Evolutionary conservation across 1,284 basidiomycete species (phyloP), one percentile per base, ranked within the genome.

Genomic region (Cutaneotrichosporon cavernicola): DNA sequence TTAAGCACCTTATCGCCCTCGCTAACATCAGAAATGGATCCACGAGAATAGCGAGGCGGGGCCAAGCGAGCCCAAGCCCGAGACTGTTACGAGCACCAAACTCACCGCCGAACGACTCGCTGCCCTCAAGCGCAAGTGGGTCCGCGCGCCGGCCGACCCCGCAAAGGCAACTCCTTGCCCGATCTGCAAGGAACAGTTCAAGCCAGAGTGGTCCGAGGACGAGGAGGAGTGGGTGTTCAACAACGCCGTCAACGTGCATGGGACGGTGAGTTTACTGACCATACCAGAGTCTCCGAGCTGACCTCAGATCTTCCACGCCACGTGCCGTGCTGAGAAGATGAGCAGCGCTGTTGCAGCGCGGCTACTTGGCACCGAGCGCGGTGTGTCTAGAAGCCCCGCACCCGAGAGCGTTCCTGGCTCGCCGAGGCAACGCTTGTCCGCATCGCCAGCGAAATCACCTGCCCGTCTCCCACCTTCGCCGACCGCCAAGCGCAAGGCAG

Each of bases 201-300:
- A 92, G 83, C 88, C 89, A 69, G 96, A 98, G 81, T 98, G 92
- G 81, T 83, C 89, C 64, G 94, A 99, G 76, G 95, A 97, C 62
- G 94, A 97, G 68, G 97, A 99, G 82, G 97, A 98, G 72, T 99
- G 96, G 95, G 90, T 98, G 21, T 99, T 94, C 92, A 86, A 86
- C 73, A 97, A 99, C 76, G 93, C 95, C 0, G 83, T 94, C 30
- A 86, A 85, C 76, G 88, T 89, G 63, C 90, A 94, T 67, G 89
- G 89, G 62, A 86, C 85, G 82, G 92, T 92, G 79, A 67, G 90
- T 66, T 49, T 1, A 2, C 47, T 11, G 34, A 36, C 11, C 34
- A 36, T 13, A 36, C 34, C 8, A 10, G 18, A 16, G 31, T n/a
- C 13, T 0, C 57, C 56, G 47, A 55, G 50, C 57, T 58, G 59